A percentile compares a stretch with the other conserved stretches of the same genome.
These are phyloP conservation scores for Colletotrichum gloeosporioides DNA, from an alignment of 2,329 filamentous ascomycete species.

Conservation along the genomic window DNA sequence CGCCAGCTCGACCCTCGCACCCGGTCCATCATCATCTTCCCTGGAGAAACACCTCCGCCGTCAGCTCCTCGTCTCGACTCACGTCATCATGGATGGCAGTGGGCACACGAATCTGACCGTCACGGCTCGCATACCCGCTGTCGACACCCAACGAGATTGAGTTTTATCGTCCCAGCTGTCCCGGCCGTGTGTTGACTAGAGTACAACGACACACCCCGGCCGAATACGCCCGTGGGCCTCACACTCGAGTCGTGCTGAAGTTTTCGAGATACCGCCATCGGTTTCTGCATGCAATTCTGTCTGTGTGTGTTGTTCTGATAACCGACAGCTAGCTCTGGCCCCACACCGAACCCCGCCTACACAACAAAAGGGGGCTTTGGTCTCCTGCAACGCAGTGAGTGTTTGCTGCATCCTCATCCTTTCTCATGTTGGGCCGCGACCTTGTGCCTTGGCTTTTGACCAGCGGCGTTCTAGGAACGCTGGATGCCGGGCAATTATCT, in stretches of 20 bases:
- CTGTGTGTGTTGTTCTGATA: not conserved
- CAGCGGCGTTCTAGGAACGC: not conserved
- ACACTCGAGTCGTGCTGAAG: conserved; percentile 8
- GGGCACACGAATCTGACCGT: not conserved
- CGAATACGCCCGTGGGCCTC: not conserved
- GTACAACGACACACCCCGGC: not conserved
- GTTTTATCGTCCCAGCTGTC: conserved; percentile 1
- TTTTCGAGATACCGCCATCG: not conserved
- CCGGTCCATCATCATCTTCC: not conserved
- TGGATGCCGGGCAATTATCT: not conserved
- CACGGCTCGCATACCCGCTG: not conserved
- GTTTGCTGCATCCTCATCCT: not conserved
- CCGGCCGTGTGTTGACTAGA: not conserved
- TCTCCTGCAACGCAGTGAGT: not conserved
- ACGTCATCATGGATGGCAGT: not conserved
- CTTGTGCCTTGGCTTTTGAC: not conserved
- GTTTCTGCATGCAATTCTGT: not conserved
- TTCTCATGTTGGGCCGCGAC: not conserved
- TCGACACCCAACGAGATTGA: conserved; percentile 14
- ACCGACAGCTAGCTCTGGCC: not conserved
- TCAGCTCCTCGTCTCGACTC: not conserved
- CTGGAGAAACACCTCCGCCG: conserved; percentile 1
- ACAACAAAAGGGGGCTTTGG: not conserved
- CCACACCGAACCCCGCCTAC: not conserved
- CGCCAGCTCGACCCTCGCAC: not conserved